These are phyloP conservation scores for Remersonia thermophila DNA, from an alignment of 2,329 filamentous ascomycete species.

Conservation along the genomic window DNA sequence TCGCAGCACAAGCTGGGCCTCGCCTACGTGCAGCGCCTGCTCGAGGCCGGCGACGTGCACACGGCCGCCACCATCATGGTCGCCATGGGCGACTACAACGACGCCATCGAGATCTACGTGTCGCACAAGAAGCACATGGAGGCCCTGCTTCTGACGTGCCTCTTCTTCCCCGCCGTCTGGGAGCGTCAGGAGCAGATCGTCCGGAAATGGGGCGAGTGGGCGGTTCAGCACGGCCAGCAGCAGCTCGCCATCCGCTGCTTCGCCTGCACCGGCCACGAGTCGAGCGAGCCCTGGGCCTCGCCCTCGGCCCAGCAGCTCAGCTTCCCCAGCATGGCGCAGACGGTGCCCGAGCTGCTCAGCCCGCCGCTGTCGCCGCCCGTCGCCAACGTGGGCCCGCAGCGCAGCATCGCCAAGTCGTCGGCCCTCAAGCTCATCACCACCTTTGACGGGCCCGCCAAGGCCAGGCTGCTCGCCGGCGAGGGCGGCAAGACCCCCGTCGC, in stretches of 20 bases:
- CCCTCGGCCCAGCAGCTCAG: conserved; percentile 57
- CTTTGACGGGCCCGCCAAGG: conserved; percentile 53
- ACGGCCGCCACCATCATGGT: conserved; percentile 87
- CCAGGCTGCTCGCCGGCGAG: conserved; percentile 45
- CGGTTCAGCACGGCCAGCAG: conserved; percentile 74
- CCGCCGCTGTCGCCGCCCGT: conserved; percentile 64
- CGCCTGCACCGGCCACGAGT: conserved; percentile 77
- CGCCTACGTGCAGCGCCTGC: conserved; percentile 76
- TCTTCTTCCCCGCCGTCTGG: conserved; percentile 78
- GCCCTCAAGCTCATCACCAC: conserved; percentile 85
- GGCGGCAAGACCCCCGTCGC: conserved; percentile 63
- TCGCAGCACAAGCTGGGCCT: conserved; percentile 85
- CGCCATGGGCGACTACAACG: conserved; percentile 81
- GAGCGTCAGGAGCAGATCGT: conserved; percentile 78
- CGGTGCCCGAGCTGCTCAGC: conserved; percentile 51
- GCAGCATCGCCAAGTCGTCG: conserved; percentile 63
- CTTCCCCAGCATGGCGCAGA: conserved; percentile 38
- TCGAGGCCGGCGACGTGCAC: conserved; percentile 84
- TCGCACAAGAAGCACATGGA: conserved; percentile 89
- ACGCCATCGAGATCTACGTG: conserved; percentile 92
- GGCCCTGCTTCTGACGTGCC: conserved; percentile 74
- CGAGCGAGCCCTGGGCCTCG: conserved; percentile 77
- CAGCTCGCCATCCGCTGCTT: conserved; percentile 88
- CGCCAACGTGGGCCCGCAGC: conserved; percentile 43
- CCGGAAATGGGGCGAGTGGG: conserved; percentile 89